Base-by-base conservation (phyloP, 2,329 filamentous ascomycete species). In the Neophaeococcomyces mojaviensis region DNA sequence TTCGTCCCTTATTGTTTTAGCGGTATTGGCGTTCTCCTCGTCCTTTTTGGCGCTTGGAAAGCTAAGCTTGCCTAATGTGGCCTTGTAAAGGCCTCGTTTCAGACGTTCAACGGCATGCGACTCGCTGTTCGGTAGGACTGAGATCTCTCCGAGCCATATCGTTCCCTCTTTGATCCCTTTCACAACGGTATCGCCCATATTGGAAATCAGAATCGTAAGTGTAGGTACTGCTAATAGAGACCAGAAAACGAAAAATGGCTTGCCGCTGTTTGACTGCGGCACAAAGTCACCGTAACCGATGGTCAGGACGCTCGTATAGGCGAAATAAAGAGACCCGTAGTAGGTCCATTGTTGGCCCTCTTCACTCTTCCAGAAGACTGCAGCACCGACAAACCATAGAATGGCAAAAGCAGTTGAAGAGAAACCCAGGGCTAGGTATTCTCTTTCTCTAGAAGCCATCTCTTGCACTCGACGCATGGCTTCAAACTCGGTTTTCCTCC, bases 241-340 rank as follows among this genome's bases (percentile, higher is more conserved):
- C 75, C 75, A 78, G 49, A 78, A 69, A 1, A 78, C 72, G 54
- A 77, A 78, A 53, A 78, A 77, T 1, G 72, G 65, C 53, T 71
- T 74, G 7, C 72, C 72, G 10, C 70, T 66, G 50, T 76, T 77
- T 41, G 66, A 70, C 12, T 61, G 59, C 0, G 68, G 70, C 1
- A 61, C 60, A 18, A 67, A 62, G 51, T 77, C 73, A 22, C 75
- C 74, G 50, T 78, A 78, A 2, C 75, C 74, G 36, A 78, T 75
- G 0, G 75, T 78, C 20, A 76, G 56, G 9, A 78, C 66, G 3
- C 67, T 69, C 0, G 68, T 69, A 53, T 74, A 78, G 4, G 71
- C 62, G 54, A 77, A 78, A 55, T 78, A 78, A 1, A 78, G 57
- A 0, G 68, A 61, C 4, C 68, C 58, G 48, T 77, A 77, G 57